These are phyloP conservation scores for Sodiomyces alkalinus DNA, from an alignment of 2,329 filamentous ascomycete genomes.

Conservation along the genomic window DNA sequence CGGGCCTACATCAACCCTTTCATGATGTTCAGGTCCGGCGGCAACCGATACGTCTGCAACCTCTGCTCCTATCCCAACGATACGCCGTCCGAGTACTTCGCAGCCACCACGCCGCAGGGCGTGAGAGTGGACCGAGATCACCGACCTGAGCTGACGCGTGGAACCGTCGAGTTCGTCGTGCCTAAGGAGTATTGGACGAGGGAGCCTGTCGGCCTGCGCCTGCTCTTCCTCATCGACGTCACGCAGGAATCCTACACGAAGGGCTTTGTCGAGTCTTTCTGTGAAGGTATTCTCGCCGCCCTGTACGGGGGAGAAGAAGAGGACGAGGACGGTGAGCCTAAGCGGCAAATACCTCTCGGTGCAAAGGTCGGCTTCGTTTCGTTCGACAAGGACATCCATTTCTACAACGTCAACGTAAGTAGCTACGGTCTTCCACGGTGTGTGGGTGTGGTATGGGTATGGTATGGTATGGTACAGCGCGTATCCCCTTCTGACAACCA, in stretches of 20 bases:
- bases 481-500: too few relatives aligned
- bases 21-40: conserved; percentile 90
- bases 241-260: conserved; percentile 84
- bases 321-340: conserved; percentile 34
- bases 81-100: conserved; percentile 82
- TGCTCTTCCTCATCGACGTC: conserved; percentile 86
- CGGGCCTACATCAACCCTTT: conserved; percentile 97
- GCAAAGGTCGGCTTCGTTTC: conserved; percentile 90
- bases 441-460: too few relatives aligned
- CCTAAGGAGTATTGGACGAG: conserved; percentile 99
- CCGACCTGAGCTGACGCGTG: conserved; percentile 75
- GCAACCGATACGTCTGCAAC: conserved; percentile 95
- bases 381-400: conserved; percentile 92
- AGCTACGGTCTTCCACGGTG: too few relatives aligned
- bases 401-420: conserved; percentile 83
- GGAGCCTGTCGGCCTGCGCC: conserved; percentile 74
- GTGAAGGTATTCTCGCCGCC: conserved; percentile 71
- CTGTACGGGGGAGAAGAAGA: conserved; percentile 58
- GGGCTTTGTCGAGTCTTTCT: conserved; percentile 80
- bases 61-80: conserved; percentile 97
- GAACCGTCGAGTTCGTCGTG: conserved; percentile 91
- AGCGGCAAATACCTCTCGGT: conserved; percentile 53
- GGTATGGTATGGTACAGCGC: too few relatives aligned
- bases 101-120: conserved; percentile 75
- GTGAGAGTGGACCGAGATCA: conserved; percentile 77